Percentiles rank a stretch among this genome's conserved stretches.
Evolutionary conservation across 495 filamentous ascomycete species (phyloP).

Genomic region (Chaetomidium leptoderma): DNA sequence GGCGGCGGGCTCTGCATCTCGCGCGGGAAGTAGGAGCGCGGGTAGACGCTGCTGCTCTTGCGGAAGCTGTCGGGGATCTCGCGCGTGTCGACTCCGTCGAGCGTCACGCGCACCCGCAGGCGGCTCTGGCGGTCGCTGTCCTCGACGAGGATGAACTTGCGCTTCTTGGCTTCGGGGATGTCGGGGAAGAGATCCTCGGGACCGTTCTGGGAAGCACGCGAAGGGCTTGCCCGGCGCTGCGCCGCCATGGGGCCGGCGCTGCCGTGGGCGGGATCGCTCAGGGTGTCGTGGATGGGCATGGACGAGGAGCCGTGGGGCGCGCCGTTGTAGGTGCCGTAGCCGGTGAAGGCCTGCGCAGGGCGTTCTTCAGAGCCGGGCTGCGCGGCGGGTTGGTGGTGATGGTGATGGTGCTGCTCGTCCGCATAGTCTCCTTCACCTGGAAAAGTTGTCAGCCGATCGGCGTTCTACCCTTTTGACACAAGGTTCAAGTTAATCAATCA

Average conservation of each 20-base stretch:
- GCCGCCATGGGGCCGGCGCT: slow-evolving; percentile 31
- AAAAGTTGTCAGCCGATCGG: slow-evolving; percentile 31
- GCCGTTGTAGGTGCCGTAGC: slow-evolving; percentile 56
- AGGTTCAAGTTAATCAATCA: no score
- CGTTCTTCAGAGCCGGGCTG: slow-evolving; percentile 58
- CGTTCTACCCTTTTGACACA: background rate
- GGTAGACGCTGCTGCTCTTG: slow-evolving; percentile 79
- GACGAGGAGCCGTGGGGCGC: slow-evolving; percentile 56
- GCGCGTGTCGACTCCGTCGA: slow-evolving; percentile 83
- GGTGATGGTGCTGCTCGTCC: slow-evolving; percentile 60
- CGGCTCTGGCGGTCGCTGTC: slow-evolving; percentile 73
- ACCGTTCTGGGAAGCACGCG: slow-evolving; percentile 36
- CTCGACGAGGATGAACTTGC: slow-evolving; percentile 95
- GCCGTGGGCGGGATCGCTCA: slow-evolving; percentile 51
- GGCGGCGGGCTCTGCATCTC: slow-evolving; percentile 79
- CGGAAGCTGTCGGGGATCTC: slow-evolving; percentile 95
- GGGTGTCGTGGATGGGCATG: slow-evolving; percentile 66
- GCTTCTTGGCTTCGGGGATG: slow-evolving; percentile 78
- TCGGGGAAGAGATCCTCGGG: slow-evolving; percentile 74
- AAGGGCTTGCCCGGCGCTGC: slow-evolving; percentile 20
- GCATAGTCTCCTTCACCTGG: slow-evolving; percentile 54
- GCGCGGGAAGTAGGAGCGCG: slow-evolving; percentile 80
- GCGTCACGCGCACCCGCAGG: slow-evolving; percentile 78
- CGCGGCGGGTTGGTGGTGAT: slow-evolving; percentile 44
- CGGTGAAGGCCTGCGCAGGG: slow-evolving; percentile 72